Evolutionary conservation across 306 rosid species (phyloP).

Genomic region (Alnus rubra): DNA sequence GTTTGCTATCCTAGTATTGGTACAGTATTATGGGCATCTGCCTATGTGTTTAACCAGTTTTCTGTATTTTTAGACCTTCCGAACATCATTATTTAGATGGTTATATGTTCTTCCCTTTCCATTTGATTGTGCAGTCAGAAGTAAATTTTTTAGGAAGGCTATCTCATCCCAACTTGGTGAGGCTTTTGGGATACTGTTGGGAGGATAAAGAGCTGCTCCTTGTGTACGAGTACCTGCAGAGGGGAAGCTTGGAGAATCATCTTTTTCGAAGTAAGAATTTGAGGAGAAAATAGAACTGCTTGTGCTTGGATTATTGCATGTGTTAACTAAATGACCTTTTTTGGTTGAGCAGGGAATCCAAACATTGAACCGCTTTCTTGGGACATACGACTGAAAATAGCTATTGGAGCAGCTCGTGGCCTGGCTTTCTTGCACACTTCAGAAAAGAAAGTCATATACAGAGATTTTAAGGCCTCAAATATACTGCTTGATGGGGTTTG

Average conservation of each 20-base stretch:
- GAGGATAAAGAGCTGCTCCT: constrained; percentile 75
- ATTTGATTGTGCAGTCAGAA: constrained; percentile 65
- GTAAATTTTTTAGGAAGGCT: constrained; percentile 75
- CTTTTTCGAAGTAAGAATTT: constrained; percentile 75
- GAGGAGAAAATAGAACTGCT: neutral
- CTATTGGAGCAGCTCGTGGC: constrained; percentile 87
- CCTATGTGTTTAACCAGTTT: neutral
- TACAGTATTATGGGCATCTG: neutral
- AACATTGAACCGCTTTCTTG: constrained; percentile 61
- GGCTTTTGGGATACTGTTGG: constrained; percentile 73
- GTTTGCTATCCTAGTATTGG: neutral
- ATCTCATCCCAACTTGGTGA: constrained; percentile 86
- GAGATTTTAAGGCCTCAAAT: constrained; percentile 94
- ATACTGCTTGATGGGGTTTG: constrained; percentile 85
- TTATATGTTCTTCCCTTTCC: constrained; percentile 2
- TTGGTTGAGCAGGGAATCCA: constrained; percentile 46
- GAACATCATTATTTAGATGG: neutral
- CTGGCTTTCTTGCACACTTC: constrained; percentile 75
- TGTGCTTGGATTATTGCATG: neutral
- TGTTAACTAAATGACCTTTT: constrained; percentile 4
- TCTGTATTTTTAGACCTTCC: neutral
- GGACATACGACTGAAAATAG: constrained; percentile 69
- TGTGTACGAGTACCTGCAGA: constrained; percentile 83
- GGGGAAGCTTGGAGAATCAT: constrained; percentile 91
- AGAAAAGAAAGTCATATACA: constrained; percentile 71